Evolutionary conservation across 805 yeast species (phyloP), one percentile per base, ranked within the genome.

Genomic region (Wickerhamomyces subpelliculosus): DNA sequence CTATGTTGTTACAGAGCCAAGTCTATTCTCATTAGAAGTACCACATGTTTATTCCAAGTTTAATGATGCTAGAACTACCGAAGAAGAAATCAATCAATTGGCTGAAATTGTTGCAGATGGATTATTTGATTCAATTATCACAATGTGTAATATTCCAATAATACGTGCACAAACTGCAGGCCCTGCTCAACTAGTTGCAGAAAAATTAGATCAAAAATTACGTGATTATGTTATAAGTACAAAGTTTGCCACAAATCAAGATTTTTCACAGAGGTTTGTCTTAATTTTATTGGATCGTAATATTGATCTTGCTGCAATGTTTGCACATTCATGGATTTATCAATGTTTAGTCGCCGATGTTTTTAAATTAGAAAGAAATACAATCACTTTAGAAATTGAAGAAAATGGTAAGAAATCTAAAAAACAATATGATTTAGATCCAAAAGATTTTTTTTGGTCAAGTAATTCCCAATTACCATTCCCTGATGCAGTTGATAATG

Each of bases 401-500:
- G 61, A 60, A 32, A 61, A 65, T 22, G 60, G 61, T 14, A 57
- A 53, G 25, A 65, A 64, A 22, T 59, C 58, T n/a, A 60, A 62
- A 27, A 80, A 80, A 47, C 72, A 76, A 44, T 84, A 82, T 58
- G 98, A 93, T 57, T 72, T 93, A 32, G 98, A 90, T 52, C 96
- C 96, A 22, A 75, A 76, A 40, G 99, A 93, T 65, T 85, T 84
- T 57, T 93, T 93, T 63, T 93, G 98, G 98, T 65, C 62, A 45
- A 70, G 72, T 44, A 89, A 93, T 61, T 71, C 95, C 11, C 82
- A 82, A 36, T 65, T 86, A 40, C 97, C 98, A 27, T 93, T 93
- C 68, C 98, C 98, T 1, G 97, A 90, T 57, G 97, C 94, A n/a
- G 98, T 95, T 25, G 98, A 93, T 59, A 86, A 86, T 60, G 94